phyloP scores from a whole-genome alignment of 306 rosid species.

The Dalbergia cultrata region DNA sequence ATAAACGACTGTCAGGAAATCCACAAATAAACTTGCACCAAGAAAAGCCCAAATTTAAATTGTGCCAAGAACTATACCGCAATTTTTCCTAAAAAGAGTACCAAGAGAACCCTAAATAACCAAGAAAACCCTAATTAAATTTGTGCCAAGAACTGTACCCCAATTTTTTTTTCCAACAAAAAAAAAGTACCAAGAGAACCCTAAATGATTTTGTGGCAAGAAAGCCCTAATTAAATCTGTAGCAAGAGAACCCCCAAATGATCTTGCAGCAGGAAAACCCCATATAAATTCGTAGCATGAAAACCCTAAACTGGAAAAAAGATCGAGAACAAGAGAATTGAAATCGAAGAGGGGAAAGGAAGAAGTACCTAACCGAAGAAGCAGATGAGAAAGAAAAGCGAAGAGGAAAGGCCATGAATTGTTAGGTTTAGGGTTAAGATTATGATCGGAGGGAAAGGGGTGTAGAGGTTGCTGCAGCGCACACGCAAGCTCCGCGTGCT shows the following conservation, averaged over 20 bases:
- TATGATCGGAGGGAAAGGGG: constrained; percentile 24
- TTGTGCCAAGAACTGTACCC: no score
- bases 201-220: background rate
- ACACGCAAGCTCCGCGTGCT: background rate
- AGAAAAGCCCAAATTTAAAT: no score
- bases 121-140: background rate
- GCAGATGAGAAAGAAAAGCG: background rate
- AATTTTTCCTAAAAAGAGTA: background rate
- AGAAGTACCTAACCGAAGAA: constrained; percentile 36
- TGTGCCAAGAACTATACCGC: no score
- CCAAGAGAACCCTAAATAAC: background rate
- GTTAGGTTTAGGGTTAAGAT: constrained; percentile 38
- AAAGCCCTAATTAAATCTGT: background rate
- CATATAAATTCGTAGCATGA: background rate
- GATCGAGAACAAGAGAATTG: background rate
- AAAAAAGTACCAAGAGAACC: background rate
- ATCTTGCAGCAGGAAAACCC: background rate
- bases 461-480: constrained; percentile 12
- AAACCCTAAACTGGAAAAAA: background rate
- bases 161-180: background rate
- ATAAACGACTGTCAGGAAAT: no score
- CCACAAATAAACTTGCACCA: background rate
- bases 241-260: background rate
- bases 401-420: background rate
- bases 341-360: constrained; percentile 13